Base-by-base conservation (phyloP, 441 rosid species). In the Hura crepitans region DNA sequence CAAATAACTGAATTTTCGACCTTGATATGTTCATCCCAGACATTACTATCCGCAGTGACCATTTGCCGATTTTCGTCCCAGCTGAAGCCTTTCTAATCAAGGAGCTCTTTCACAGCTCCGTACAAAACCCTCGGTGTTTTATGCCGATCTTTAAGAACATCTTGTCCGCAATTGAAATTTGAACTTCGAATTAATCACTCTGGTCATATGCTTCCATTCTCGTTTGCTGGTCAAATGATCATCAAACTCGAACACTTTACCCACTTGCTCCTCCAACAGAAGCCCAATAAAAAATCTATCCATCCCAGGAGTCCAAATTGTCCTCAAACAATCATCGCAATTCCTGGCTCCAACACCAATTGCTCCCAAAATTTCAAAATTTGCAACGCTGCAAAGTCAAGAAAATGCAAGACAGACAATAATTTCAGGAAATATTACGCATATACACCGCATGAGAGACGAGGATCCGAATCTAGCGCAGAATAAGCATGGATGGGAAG, bases 291-390 rank as follows among this genome's bases (percentile, higher is more conserved):
- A 90, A 77, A 76, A 89, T 17, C 84, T 65, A 70, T 93, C 94
- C 97, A 89, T 93, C 75, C 89, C 97, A 33, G 88, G 91, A 0
- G 96, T 89, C 97, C 98, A 93, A 68, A 87, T 81, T 6, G 97
- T 93, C 83, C 97, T 85, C 50, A 84, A 64, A 17, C 91, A 83
- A 70, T 84, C 89, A 27, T 72, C 72, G 0, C 82, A 68, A 49
- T 68, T 80, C 50, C 77, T 79, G 10, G 82, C 76, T 28, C 71
- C 74, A 35, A 71, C 54, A 22, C 59, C 73, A 73, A 74, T 74
- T 56, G 28, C 75, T 22, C 20, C 22, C 12, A 17, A 7, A n/a
- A 20, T 8, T 37, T 31, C 20, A 49, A 46, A 14, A 35, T 30
- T 46, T 64, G 62, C 15, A 6, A 12, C 50, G 37, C 74, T 61